phyloP scores from a whole-genome alignment of 176 grass and related monocot species.

The Dendrocalamus sinicus region DNA sequence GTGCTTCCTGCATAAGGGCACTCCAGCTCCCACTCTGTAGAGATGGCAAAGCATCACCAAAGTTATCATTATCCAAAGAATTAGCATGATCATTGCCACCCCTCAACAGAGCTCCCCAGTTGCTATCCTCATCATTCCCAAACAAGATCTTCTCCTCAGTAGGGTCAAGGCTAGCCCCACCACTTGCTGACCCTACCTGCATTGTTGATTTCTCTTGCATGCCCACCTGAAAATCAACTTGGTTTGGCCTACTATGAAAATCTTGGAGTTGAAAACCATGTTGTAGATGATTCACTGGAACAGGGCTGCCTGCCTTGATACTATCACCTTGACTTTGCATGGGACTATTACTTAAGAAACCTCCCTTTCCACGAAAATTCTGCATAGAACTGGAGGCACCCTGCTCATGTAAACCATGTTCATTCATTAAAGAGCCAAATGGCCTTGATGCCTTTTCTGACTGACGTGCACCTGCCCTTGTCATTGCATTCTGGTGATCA shows the following conservation, averaged over 20 bases:
- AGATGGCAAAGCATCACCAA: slow-evolving; percentile 68
- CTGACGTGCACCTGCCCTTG: slow-evolving; percentile 59
- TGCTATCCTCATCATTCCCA: slow-evolving; percentile 69
- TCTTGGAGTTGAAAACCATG: slow-evolving; percentile 61
- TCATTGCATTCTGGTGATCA: slow-evolving; percentile 61
- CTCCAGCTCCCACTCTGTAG: slow-evolving; percentile 92
- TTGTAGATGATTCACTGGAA: slow-evolving; percentile 61
- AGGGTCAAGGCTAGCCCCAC: slow-evolving; percentile 79
- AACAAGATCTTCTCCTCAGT: slow-evolving; percentile 92
- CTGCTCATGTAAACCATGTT: slow-evolving; percentile 51
- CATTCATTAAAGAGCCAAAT: slow-evolving; percentile 60
- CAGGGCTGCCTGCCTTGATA: slow-evolving; percentile 56
- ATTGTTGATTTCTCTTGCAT: slow-evolving; percentile 60
- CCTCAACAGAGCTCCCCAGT: slow-evolving; percentile 80
- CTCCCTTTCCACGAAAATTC: slow-evolving; percentile 70
- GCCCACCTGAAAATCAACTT: slow-evolving; percentile 51
- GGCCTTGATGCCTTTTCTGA: slow-evolving; percentile 60
- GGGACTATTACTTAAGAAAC: slow-evolving; percentile 54
- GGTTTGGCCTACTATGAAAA: slow-evolving; percentile 60
- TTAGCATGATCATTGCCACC: slow-evolving; percentile 56
- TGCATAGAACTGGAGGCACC: slow-evolving; percentile 61
- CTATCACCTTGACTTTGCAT: slow-evolving; percentile 55
- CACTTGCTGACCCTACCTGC: slow-evolving; percentile 58
- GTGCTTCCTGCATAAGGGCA: slow-evolving; percentile 94
- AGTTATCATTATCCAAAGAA: slow-evolving; percentile 63